Base-by-base conservation (phyloP, 495 filamentous ascomycete genomes). In the Lophiostoma macrostomum region DNA sequence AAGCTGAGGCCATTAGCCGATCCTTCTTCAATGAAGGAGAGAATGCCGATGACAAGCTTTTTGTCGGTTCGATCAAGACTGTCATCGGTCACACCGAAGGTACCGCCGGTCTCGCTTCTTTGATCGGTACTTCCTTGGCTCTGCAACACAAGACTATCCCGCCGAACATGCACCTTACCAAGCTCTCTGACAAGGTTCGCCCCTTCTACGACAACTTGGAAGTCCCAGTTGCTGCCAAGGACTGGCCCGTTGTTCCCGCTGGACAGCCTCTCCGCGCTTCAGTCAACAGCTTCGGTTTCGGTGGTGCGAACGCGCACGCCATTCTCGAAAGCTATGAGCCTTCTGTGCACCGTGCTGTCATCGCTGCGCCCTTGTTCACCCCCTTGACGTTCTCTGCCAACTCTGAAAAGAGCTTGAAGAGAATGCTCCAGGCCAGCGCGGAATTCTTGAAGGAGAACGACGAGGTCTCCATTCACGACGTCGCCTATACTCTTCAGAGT, bases 31-130 rank as follows among this genome's bases (percentile, higher is more conserved):
- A 45, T 8, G 73, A 69, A 0, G 67, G 66, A 77, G 0, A 20
- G 16, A 42, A 56, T 60, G 23, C 75, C 71, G 4, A 73, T 76
- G 46, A 72, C 71, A 5, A 24, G 60, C 18, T 35, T 40, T 32
- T 34, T 23, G 35, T 66, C 23, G 64, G 64, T 7, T 50, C 60
- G 18, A 37, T 69, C 40, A 70, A 71, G 27, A 49, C 59, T 2
- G 67, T 67, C 34, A 39, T 71, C 14, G 68, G 69, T 1, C 69
- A 71, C 36, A 57, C 45, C 13, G 69, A 70, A 40, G 63, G 55
- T 5, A 54, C 61, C 1, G 59, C 57, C 18, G 69, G 64, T 24
- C 25, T 71, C 2, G 46, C 59, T 0, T 34, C 38, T 4, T 11
- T 71, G 6, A 55, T 71, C 14, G 67, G 65, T 42, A 51, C 58